phyloP scores from a whole-genome alignment of 305 asterid species.

The Fraxinus baroniana region DNA sequence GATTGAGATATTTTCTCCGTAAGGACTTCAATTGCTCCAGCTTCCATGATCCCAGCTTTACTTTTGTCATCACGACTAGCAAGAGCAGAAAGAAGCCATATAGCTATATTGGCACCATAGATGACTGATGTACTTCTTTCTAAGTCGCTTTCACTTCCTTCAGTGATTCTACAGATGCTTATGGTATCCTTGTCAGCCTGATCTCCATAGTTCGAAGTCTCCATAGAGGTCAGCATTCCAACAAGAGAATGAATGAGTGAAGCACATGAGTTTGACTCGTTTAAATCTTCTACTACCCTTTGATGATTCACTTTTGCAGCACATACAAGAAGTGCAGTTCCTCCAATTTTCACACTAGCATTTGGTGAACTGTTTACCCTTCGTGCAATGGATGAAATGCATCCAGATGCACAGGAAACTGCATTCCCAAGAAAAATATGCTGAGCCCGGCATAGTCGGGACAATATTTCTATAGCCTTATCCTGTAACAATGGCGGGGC shows the following conservation, averaged over 20 bases:
- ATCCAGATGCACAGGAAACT: slow-evolving; percentile 67
- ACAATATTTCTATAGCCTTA: slow-evolving; percentile 81
- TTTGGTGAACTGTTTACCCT: slow-evolving; percentile 68
- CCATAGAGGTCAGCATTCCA: slow-evolving; percentile 62
- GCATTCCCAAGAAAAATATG: slow-evolving; percentile 71
- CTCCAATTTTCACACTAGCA: slow-evolving; percentile 77
- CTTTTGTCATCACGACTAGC: slow-evolving; percentile 73
- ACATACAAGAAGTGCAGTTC: slow-evolving; percentile 92
- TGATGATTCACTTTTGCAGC: slow-evolving; percentile 75
- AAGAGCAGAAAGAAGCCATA: slow-evolving; percentile 91
- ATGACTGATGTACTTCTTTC: slow-evolving; percentile 70
- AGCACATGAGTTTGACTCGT: slow-evolving; percentile 55
- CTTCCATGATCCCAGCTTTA: slow-evolving; percentile 81
- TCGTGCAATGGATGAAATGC: slow-evolving; percentile 70
- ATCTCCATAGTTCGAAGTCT: slow-evolving; percentile 51
- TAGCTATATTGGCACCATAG: slow-evolving; percentile 69
- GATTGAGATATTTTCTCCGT: slow-evolving; percentile 78
- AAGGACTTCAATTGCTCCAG: slow-evolving; percentile 91
- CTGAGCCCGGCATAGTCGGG: slow-evolving; percentile 74
- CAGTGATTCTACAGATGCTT: slow-evolving; percentile 58
- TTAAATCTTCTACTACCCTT: slow-evolving; percentile 74
- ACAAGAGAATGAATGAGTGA: slow-evolving; percentile 82
- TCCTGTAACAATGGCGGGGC: slow-evolving; percentile 80
- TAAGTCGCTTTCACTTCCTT: slow-evolving; percentile 31
- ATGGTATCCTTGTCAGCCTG: slow-evolving; percentile 52